Percentiles rank a stretch among this genome's conserved stretches.
These are phyloP conservation scores for Metschnikowia hibisci DNA, from an alignment of 805 yeast species.

Conservation along the genomic window DNA sequence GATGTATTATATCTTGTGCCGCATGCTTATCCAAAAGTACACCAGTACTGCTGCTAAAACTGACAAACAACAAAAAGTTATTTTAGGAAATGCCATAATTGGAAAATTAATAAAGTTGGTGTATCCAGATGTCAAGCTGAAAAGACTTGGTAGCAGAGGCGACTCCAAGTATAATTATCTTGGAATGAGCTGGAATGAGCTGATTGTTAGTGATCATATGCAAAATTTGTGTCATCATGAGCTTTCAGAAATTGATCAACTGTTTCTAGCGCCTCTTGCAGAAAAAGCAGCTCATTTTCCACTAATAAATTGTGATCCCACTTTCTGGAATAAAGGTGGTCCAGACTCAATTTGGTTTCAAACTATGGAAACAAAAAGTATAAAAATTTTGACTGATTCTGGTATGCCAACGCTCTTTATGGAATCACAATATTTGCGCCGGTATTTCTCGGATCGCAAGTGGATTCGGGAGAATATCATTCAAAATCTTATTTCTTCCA, in stretches of 20 bases:
- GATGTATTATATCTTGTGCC: constrained; percentile 39
- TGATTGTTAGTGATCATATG: constrained; percentile 30
- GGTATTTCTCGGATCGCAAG: neutral
- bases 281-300: neutral
- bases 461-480: constrained; percentile 1
- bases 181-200: constrained; percentile 40
- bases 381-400: neutral
- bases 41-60: constrained; percentile 31
- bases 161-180: constrained; percentile 41
- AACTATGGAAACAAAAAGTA: neutral
- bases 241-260: constrained; percentile 28
- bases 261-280: constrained; percentile 16
- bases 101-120: constrained; percentile 41
- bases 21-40: constrained; percentile 32
- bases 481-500: neutral
- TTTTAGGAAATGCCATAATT: constrained; percentile 38
- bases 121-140: constrained; percentile 34
- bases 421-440: neutral
- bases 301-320: neutral
- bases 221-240: constrained; percentile 31
- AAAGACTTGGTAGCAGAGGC: constrained; percentile 42
- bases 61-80: constrained; percentile 29
- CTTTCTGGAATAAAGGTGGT: constrained; percentile 1
- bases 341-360: neutral
- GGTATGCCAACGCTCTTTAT: neutral